Percentiles rank a stretch among this genome's conserved stretches.
Evolutionary conservation across 2,329 filamentous ascomycete genomes (phyloP).

Genomic region (Clonostachys sp.): DNA sequence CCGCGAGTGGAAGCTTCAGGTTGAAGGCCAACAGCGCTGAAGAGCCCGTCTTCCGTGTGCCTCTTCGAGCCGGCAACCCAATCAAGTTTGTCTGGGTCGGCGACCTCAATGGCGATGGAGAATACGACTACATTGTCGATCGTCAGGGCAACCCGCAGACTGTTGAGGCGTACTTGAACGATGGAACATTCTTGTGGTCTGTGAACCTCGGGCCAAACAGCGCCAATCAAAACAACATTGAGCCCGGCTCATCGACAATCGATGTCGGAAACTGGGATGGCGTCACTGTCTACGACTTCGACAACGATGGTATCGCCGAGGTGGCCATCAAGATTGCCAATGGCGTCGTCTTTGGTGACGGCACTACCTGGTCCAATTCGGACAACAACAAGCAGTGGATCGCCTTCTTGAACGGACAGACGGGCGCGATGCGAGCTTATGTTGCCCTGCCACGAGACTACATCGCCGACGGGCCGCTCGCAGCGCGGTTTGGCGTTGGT

Average conservation of each 20-base stretch:
- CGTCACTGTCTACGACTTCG: constrained; percentile 13
- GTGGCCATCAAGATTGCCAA: constrained; percentile 13
- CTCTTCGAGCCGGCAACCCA: constrained; percentile 7
- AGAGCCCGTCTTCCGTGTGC: constrained; percentile 7
- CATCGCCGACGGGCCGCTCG: background rate
- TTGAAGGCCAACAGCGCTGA: background rate
- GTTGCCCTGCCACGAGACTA: background rate
- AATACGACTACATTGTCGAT: constrained; percentile 13
- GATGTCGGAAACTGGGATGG: constrained; percentile 13
- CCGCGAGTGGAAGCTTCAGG: background rate
- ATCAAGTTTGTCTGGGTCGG: constrained; percentile 16
- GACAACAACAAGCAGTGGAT: constrained; percentile 11
- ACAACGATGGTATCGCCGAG: constrained; percentile 12
- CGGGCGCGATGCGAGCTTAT: background rate
- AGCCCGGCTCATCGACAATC: constrained; percentile 8
- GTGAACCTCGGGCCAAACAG: constrained; percentile 11
- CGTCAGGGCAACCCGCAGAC: constrained; percentile 4
- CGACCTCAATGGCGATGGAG: constrained; percentile 12
- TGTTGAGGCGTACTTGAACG: constrained; percentile 8
- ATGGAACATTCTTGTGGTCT: constrained; percentile 11
- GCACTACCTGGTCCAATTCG: constrained; percentile 5
- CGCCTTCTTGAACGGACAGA: constrained; percentile 1
- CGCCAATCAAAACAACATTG: constrained; percentile 11
- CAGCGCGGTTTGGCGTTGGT: background rate
- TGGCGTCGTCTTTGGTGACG: constrained; percentile 10